Base-by-base conservation (phyloP, 495 filamentous ascomycete species). In the Hypoxylon trugodes region DNA sequence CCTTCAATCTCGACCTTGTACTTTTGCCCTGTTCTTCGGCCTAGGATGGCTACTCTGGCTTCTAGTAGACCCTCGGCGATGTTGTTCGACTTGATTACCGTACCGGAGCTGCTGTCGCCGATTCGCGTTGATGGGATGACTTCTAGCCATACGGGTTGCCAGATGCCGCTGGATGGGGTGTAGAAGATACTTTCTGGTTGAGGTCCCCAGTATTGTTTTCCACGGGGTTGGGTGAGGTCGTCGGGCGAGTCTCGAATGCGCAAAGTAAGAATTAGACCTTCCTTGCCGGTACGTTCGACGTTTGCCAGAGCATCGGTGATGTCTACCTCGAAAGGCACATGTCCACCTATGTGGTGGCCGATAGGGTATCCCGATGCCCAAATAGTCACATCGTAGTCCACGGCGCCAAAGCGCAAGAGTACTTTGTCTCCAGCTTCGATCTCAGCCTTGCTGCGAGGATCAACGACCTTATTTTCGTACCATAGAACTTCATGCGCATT, bases 111-210 rank as follows among this genome's bases (percentile, higher is more conserved):
- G 41, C 71, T 71, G 25, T 75, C 63, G 15, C 64, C 73, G 9
- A 75, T 61, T 7, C 71, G 65, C 0, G 78, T 75, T 0, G 73
- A 49, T 0, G 84, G 84, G 0, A 79, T 81, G 12, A 82, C 66
- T 60, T 88, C 84, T 4, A 87, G 74, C 79, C 83, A 86, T n/a
- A 87, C 84, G 30, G 71, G 81, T 56, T 88, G 85, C 85, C 85
- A 88, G 53, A 87, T 87, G 12, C 84, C 85, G 54, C 82, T 85
- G 46, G 84, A 84, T 4, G 85, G 84, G 0, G 78, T 83, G 69
- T 88, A 87, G 72, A 87, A 88, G 58, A 88, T 87, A 48, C 84
- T 83, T 21, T 77, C 78, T 1, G 80, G 83, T n/a, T 74, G 60
- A 0, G 84, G 73, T 2, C 77, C 84, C 73, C 73, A 74, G 50